Evolutionary conservation across 2,329 filamentous ascomycete species (phyloP).

Genomic region (Cladobotryum mycophilum): DNA sequence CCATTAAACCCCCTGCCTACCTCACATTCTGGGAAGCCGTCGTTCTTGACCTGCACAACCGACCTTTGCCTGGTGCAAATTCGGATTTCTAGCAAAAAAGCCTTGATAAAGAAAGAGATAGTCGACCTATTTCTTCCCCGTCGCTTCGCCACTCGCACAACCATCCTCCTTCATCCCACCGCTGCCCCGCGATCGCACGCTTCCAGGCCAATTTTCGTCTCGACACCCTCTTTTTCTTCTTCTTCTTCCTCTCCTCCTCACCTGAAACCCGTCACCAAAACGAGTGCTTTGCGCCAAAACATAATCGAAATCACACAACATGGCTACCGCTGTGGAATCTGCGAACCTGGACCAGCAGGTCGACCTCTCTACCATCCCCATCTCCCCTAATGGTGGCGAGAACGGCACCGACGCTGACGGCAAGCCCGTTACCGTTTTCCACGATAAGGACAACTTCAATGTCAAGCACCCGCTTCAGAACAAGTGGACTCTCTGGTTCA

Average conservation of each 20-base stretch:
- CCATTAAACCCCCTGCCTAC: background rate
- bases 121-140: constrained; percentile 20
- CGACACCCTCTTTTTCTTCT: background rate
- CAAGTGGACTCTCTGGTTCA: constrained; percentile 99
- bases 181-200: constrained; percentile 24
- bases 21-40: background rate
- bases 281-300: background rate
- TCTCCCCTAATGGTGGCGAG: constrained; percentile 59
- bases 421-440: constrained; percentile 87
- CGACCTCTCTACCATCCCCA: constrained; percentile 61
- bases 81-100: constrained; percentile 14
- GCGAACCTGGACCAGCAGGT: constrained; percentile 48
- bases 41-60: constrained; percentile 2
- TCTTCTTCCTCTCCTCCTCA: constrained; percentile 3
- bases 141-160: constrained; percentile 16
- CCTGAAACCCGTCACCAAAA: background rate
- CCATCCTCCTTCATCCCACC: constrained; percentile 17
- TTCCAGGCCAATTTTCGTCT: background rate
- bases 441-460: constrained; percentile 98
- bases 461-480: constrained; percentile 98
- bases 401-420: constrained; percentile 42
- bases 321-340: constrained; percentile 31
- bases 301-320: constrained; percentile 18
- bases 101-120: constrained; percentile 20
- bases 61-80: constrained; percentile 36